Evolutionary conservation across 2,329 filamentous ascomycete species (phyloP).

Genomic region (Neophaeococcomyces mojaviensis): DNA sequence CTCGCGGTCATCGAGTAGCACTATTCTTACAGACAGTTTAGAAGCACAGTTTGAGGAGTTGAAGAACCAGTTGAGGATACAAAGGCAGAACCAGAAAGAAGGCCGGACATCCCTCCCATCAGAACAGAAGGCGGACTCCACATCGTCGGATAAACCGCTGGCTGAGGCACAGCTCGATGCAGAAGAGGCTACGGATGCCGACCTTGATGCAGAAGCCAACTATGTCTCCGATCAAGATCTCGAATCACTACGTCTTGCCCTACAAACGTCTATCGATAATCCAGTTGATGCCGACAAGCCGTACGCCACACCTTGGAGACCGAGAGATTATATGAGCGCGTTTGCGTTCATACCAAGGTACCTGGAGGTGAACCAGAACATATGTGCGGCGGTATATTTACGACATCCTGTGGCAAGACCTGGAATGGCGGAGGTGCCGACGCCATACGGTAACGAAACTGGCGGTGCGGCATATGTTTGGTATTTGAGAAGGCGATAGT

Average conservation of each 20-base stretch:
- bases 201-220: constrained; percentile 28
- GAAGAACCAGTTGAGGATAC: constrained; percentile 41
- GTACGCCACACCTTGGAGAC: constrained; percentile 85
- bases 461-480: constrained; percentile 83
- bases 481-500: constrained; percentile 76
- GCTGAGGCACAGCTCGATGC: constrained; percentile 6
- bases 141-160: constrained; percentile 12
- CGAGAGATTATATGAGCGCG: constrained; percentile 75
- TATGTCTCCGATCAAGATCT: constrained; percentile 44
- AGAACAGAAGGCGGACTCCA: constrained; percentile 4
- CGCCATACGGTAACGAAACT: constrained; percentile 64
- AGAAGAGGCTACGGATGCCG: constrained; percentile 29
- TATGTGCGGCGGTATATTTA: constrained; percentile 91
- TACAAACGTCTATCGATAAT: constrained; percentile 63
- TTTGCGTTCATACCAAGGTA: constrained; percentile 95
- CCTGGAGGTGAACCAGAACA: constrained; percentile 94
- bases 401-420: constrained; percentile 85
- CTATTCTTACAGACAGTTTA: constrained; percentile 40
- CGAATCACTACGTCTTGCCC: constrained; percentile 45
- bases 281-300: constrained; percentile 69
- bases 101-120: constrained; percentile 13
- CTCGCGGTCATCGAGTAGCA: constrained; percentile 41
- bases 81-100: constrained; percentile 19
- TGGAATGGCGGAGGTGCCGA: constrained; percentile 73
- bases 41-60: constrained; percentile 49